Evolutionary conservation across 2,329 filamentous ascomycete genomes (phyloP).

Genomic region (Seiridium unicorne): DNA sequence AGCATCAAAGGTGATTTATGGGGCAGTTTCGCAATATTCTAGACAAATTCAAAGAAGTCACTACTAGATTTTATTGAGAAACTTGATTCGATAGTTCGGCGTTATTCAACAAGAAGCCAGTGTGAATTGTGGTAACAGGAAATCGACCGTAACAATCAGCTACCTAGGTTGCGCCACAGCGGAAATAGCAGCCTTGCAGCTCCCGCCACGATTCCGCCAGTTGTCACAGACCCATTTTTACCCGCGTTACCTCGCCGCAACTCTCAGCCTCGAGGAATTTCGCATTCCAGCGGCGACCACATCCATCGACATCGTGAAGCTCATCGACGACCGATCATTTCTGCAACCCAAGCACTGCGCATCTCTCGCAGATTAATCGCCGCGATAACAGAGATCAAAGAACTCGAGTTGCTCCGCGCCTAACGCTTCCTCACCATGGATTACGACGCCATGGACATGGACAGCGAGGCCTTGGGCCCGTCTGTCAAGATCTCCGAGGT

Average conservation of each 20-base stretch:
- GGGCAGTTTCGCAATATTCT: too few species aligned
- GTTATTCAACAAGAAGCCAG: too few species aligned
- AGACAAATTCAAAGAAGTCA: neutral
- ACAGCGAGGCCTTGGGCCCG: conserved; percentile 55
- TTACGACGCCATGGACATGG: conserved; percentile 60
- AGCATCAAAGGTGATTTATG: too few species aligned
- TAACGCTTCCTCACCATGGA: conserved; percentile 40
- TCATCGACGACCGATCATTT: neutral
- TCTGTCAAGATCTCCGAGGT: conserved; percentile 61
- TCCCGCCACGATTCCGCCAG: neutral
- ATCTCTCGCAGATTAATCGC: neutral
- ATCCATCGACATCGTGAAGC: neutral
- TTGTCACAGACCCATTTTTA: neutral
- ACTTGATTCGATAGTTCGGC: too few species aligned
- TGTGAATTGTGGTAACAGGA: too few species aligned
- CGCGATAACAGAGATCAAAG: neutral
- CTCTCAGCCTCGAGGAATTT: conserved; percentile 8
- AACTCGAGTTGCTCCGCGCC: conserved; percentile 7
- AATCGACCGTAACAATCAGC: too few species aligned
- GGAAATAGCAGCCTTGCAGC: neutral
- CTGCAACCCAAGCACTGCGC: neutral
- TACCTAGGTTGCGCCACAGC: neutral
- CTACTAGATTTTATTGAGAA: neutral
- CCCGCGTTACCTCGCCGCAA: neutral
- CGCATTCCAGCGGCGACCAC: neutral